Evolutionary conservation across 768 basidiomycete species (phyloP).

Genomic region (Podaxis carcinomalis): DNA sequence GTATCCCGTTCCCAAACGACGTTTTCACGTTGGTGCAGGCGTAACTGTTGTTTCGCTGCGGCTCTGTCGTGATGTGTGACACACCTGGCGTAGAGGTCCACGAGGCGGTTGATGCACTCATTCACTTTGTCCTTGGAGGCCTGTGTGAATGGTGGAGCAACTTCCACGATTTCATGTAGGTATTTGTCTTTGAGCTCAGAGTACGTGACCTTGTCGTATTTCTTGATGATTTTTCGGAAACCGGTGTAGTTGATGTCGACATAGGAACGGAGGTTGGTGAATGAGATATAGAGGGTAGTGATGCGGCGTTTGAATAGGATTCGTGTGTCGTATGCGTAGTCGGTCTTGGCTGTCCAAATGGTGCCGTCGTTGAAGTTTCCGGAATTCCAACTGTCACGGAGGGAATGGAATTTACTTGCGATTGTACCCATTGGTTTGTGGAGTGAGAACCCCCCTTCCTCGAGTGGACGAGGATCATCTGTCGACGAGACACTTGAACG

Average conservation of each 20-base stretch:
- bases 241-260: constrained; percentile 91
- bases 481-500: constrained; percentile 18
- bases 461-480: constrained; percentile 34
- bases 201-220: constrained; percentile 94
- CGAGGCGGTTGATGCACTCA: constrained; percentile 50
- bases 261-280: constrained; percentile 77
- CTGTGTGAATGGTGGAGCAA: constrained; percentile 62
- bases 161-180: constrained; percentile 66
- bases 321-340: constrained; percentile 80
- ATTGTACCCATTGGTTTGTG: constrained; percentile 27
- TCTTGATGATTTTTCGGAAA: constrained; percentile 93
- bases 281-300: constrained; percentile 72
- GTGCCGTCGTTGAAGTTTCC: constrained; percentile 29
- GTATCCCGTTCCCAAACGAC: constrained; percentile 98
- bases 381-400: constrained; percentile 49
- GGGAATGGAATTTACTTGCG: constrained; percentile 44
- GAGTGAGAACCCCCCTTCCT: constrained; percentile 26
- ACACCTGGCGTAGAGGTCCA: constrained; percentile 80
- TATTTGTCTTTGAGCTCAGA: constrained; percentile 79
- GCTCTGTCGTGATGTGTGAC: constrained; percentile 69
- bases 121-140: constrained; percentile 60
- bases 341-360: constrained; percentile 77
- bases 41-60: constrained; percentile 76
- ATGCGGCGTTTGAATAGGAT: constrained; percentile 88
- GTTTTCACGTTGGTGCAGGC: constrained; percentile 84